Evolutionary conservation across 352 stramenopile genomes (phyloP).

Genomic region (Thalassiosira hispida): DNA sequence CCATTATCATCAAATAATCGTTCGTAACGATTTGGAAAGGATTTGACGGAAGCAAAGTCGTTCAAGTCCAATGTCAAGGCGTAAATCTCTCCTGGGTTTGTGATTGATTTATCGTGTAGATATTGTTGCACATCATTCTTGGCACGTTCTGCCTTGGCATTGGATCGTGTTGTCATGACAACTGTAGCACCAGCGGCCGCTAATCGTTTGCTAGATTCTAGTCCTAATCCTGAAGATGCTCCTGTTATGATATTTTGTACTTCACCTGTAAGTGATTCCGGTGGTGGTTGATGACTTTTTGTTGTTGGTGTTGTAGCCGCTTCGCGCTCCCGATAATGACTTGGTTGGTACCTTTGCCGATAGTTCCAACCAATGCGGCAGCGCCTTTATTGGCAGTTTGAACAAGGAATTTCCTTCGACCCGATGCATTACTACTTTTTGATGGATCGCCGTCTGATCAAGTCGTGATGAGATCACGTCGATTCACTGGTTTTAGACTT

Average conservation of each 20-base stretch:
- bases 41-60: conserved; percentile 35
- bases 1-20: conserved; percentile 6
- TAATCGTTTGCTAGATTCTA: conserved; percentile 78
- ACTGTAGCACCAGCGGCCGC: conserved; percentile 71
- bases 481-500: no score
- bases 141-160: conserved; percentile 32
- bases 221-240: conserved; percentile 74
- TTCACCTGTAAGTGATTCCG: conserved; percentile 10
- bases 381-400: no score
- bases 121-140: conserved; percentile 41
- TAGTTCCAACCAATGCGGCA: no score
- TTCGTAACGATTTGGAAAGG: conserved; percentile 45
- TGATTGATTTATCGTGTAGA: conserved; percentile 13
- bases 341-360: no score
- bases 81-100: conserved; percentile 14
- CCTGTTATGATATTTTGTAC: conserved; percentile 70
- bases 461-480: no score
- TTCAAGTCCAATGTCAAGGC: conserved; percentile 47
- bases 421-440: no score
- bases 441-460: no score
- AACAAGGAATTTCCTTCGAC: no score
- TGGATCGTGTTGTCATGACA: conserved; percentile 67
- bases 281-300: conserved; percentile 15
- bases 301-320: background rate
- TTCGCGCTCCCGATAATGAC: no score